Evolutionary conservation across 306 rosid species (phyloP).

Genomic region (Cucurbita moschata): DNA sequence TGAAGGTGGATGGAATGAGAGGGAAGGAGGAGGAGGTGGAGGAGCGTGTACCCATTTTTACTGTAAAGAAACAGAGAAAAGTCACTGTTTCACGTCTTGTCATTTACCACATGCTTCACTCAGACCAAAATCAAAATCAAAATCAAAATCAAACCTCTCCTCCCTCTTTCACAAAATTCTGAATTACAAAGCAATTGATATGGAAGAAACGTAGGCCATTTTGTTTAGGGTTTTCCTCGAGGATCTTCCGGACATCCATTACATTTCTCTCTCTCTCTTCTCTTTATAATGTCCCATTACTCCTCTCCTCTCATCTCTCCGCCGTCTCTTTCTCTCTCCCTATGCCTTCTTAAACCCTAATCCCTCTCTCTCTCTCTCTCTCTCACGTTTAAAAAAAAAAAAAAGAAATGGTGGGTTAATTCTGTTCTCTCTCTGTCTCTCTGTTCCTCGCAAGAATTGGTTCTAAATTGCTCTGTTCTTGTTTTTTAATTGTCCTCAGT

Average conservation of each 20-base stretch:
- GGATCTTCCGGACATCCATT: constrained; percentile 34
- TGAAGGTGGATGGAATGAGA: too few relatives aligned
- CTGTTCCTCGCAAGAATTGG: not conserved
- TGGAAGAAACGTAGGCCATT: constrained; percentile 10
- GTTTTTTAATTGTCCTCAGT: not conserved
- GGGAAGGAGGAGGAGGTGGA: too few relatives aligned
- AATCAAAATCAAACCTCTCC: constrained; percentile 8
- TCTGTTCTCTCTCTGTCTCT: not conserved
- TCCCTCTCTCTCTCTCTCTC: not conserved
- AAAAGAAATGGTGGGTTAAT: constrained; percentile 33
- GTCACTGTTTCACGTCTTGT: constrained; percentile 55
- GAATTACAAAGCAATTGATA: not conserved
- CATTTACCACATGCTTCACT: constrained; percentile 35
- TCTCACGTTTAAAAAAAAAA: not conserved
- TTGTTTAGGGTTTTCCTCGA: constrained; percentile 24
- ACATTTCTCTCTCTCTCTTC: not conserved
- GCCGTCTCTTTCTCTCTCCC: constrained; percentile 34
- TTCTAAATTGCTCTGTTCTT: not conserved
- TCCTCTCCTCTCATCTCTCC: constrained; percentile 27
- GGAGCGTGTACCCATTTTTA: constrained; percentile 22
- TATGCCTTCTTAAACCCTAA: constrained; percentile 14
- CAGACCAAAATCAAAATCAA: not conserved
- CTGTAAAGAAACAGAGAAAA: constrained; percentile 42
- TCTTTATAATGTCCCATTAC: constrained; percentile 3
- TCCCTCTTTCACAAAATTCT: not conserved